A percentile compares a stretch with the other conserved stretches of the same genome.
Evolutionary conservation across 2,329 filamentous ascomycete genomes (phyloP).

Genomic region (Dryadomyces quercus-mongolicae): DNA sequence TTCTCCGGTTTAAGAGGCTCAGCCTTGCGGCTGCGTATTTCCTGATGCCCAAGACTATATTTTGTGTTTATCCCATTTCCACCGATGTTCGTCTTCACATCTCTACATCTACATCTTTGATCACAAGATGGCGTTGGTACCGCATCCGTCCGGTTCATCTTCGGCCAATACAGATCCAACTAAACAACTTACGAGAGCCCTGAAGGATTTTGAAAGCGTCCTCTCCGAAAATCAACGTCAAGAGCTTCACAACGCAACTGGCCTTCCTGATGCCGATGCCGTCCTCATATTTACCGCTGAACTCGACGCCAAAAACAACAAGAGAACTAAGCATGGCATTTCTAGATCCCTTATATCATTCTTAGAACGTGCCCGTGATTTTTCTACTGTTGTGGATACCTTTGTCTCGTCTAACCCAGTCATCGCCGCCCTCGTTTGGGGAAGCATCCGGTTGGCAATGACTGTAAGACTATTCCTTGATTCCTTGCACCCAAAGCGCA

Average conservation of each 20-base stretch:
- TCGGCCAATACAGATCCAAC: neutral
- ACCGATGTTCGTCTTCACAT: too few species aligned
- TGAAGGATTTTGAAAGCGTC: neutral
- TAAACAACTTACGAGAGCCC: neutral
- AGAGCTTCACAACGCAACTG: neutral
- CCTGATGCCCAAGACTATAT: too few species aligned
- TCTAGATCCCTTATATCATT: neutral
- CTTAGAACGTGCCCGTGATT: neutral
- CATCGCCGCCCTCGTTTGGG: neutral
- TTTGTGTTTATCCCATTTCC: too few species aligned
- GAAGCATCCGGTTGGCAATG: neutral
- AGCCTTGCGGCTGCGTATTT: too few species aligned
- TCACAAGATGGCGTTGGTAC: neutral
- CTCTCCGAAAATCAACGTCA: neutral
- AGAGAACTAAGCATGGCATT: neutral
- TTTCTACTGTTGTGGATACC: neutral
- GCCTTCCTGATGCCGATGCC: neutral
- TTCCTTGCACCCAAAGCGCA: too few species aligned
- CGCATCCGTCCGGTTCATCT: neutral
- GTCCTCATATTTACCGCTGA: neutral
- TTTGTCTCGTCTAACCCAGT: neutral
- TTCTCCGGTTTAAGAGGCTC: too few species aligned
- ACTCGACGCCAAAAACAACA: neutral
- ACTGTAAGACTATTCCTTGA: neutral
- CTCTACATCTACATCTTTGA: too few species aligned